phyloP scores from a whole-genome alignment of 2,329 filamentous ascomycete genomes.

The Colletotrichum lini region DNA sequence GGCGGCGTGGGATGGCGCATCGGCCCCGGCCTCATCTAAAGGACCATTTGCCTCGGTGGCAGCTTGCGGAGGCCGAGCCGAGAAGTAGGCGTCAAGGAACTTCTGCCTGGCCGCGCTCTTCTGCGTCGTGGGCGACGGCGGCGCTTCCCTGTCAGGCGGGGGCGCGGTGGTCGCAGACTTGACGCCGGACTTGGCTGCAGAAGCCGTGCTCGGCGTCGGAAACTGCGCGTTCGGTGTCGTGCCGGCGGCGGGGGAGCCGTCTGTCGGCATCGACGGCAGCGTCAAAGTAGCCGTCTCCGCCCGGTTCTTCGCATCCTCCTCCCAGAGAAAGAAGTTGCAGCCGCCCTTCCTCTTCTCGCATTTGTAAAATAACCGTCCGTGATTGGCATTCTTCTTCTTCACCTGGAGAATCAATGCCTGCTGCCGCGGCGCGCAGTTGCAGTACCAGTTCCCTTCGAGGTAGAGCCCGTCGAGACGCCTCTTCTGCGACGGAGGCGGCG shows the following conservation, averaged over 20 bases:
- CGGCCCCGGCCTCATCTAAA: conserved; percentile 11
- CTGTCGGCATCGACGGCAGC: conserved; percentile 33
- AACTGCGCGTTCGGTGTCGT: neutral
- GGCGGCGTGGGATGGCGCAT: conserved; percentile 44
- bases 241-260: neutral
- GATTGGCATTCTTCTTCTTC: conserved; percentile 56
- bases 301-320: conserved; percentile 52
- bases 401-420: conserved; percentile 54
- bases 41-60: neutral
- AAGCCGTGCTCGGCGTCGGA: conserved; percentile 43
- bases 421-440: conserved; percentile 60
- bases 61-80: conserved; percentile 2
- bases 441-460: conserved; percentile 54
- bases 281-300: conserved; percentile 28
- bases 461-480: conserved; percentile 53
- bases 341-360: conserved; percentile 52
- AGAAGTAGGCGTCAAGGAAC: conserved; percentile 33
- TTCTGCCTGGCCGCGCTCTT: conserved; percentile 41
- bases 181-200: neutral
- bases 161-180: conserved; percentile 42
- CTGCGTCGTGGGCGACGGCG: conserved; percentile 31
- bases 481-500: conserved; percentile 45
- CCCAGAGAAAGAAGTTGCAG: conserved; percentile 63
- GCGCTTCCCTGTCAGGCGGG: conserved; percentile 47
- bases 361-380: conserved; percentile 59